Evolutionary conservation across 2,329 filamentous ascomycete genomes (phyloP), one percentile per base, ranked within the genome.

Genomic region (Taxawa tesnikishii): DNA sequence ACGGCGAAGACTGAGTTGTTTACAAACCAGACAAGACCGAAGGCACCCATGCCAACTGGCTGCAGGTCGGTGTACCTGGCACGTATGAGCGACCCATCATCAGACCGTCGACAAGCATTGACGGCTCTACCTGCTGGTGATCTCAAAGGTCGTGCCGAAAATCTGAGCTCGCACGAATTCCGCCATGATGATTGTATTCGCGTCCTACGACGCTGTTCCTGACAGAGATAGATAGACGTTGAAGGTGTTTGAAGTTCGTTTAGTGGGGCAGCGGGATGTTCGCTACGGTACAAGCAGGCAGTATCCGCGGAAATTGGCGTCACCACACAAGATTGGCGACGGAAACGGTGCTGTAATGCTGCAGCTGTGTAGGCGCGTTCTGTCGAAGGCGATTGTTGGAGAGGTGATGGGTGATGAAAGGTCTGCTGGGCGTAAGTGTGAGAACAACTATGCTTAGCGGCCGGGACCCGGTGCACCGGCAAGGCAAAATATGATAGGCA

Each of bases 141-240:
- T 96, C 75, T 98, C 90, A 58, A 98, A 98, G 49, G 90, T 96
- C 41, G 90, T 98, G 58, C 90, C 90, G 57, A 98, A 98, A 61
- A 98, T 96, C 73, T 96, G 88, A 57, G 88, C 87, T 64, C 90
- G 83, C 56, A 98, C 84, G 63, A 98, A 98, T 72, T 98, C 90
- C 60, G 90, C 90, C 90, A 98, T 96, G 59, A 55, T 78, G 73
- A 37, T 39, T 41, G 19, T 8, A 23, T 23, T 8, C 19, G 19
- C 19, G 8, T 23, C 19, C 8, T 23, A 8, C 19, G n/a, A n/a
- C 19, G 19, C 19, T 23, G 19, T 8, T 23, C 8, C 19, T 23
- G 19, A 23, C 15, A 14, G 28, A 31, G 23, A 25, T 19, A 30
- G 15, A 24, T 15, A 21, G 26, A 29, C 16, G 19, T 13, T 26